Conservation (phyloP, 2,329 filamentous ascomycete genomes). For the Teratosphaeria destructans region DNA sequence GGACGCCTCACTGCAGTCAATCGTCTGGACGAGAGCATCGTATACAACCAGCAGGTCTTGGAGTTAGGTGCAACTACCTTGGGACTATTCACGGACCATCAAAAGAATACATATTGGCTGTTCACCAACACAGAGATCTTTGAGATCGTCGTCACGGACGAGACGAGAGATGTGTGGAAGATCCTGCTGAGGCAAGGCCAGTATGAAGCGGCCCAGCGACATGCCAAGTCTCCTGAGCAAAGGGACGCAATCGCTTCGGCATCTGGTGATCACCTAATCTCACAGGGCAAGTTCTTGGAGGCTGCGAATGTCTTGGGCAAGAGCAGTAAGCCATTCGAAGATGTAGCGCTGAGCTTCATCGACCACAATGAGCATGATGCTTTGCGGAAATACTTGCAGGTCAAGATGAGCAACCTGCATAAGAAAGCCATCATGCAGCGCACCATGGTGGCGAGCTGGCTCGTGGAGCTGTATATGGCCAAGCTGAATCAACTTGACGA, state of each 20-base stretch:
- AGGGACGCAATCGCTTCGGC: constrained; percentile 86
- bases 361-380: constrained; percentile 86
- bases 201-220: constrained; percentile 78
- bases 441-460: constrained; percentile 90
- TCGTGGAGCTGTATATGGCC: constrained; percentile 93
- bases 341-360: constrained; percentile 84
- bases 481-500: constrained; percentile 93
- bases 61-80: constrained; percentile 68
- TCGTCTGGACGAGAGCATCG: constrained; percentile 70
- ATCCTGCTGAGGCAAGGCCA: constrained; percentile 79
- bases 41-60: constrained; percentile 80
- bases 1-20: constrained; percentile 77
- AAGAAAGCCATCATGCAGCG: constrained; percentile 83
- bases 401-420: constrained; percentile 72
- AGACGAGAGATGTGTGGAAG: constrained; percentile 88
- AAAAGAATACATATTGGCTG: constrained; percentile 96
- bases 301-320: constrained; percentile 85
- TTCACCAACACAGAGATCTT: constrained; percentile 88
- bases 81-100: constrained; percentile 78
- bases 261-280: constrained; percentile 78
- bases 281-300: constrained; percentile 71
- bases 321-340: constrained; percentile 94
- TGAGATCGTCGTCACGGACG: constrained; percentile 82
- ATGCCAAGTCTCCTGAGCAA: constrained; percentile 68
- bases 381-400: constrained; percentile 75